phyloP scores from a whole-genome alignment of 441 rosid species.

The Pelargonium cotyledonis region DNA sequence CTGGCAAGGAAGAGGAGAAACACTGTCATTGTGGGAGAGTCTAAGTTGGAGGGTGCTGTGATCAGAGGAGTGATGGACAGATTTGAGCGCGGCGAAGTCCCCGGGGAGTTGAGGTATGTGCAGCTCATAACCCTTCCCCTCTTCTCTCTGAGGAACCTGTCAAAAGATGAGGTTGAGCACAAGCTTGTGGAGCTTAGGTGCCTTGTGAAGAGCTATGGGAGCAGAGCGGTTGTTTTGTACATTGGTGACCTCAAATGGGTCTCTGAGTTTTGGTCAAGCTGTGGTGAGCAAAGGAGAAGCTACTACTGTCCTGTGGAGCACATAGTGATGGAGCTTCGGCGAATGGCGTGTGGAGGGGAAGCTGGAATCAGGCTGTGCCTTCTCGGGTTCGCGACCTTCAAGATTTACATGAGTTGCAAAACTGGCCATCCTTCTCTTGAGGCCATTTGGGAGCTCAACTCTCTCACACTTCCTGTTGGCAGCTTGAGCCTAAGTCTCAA shows the following conservation, averaged over 20 bases:
- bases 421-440: constrained; percentile 53
- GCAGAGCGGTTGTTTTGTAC: constrained; percentile 47
- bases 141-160: constrained; percentile 33
- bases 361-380: constrained; percentile 44
- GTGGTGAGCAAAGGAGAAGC: constrained; percentile 39
- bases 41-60: constrained; percentile 33
- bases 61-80: constrained; percentile 34
- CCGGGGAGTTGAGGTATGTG: constrained; percentile 38
- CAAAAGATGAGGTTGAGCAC: constrained; percentile 49
- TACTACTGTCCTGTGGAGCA: constrained; percentile 36
- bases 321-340: constrained; percentile 50
- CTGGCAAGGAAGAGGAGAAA: constrained; percentile 40
- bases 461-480: constrained; percentile 44
- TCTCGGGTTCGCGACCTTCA: constrained; percentile 46
- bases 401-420: constrained; percentile 51
- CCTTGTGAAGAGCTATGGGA: constrained; percentile 33
- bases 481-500: constrained; percentile 53
- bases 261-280: constrained; percentile 52
- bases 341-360: constrained; percentile 34
- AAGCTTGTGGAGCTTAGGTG: constrained; percentile 48
- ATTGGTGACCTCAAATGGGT: constrained; percentile 61
- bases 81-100: constrained; percentile 43
- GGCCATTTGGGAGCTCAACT: constrained; percentile 52
- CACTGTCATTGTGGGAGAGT: constrained; percentile 49
- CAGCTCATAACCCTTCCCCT: constrained; percentile 51